These are phyloP conservation scores for Rhynchospora breviuscula DNA, from an alignment of 176 grass and related monocot genomes.

Conservation along the genomic window DNA sequence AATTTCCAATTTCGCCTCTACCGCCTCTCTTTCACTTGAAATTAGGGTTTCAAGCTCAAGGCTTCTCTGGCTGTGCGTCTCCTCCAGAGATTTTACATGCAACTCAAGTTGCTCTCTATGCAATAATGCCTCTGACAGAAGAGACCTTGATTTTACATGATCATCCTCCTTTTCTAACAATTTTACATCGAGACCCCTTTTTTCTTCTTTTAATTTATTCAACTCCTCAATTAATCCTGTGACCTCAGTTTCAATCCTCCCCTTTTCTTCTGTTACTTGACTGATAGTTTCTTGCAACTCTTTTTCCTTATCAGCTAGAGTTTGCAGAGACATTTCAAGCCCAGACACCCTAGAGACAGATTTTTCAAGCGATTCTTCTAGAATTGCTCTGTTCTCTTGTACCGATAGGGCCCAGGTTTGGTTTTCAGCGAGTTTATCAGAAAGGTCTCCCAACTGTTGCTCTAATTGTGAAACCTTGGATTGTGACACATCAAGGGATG, in stretches of 20 bases:
- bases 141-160: conserved; percentile 27
- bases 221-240: conserved; percentile 39
- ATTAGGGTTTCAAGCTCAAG: conserved; percentile 22
- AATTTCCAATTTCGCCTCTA: conserved; percentile 21
- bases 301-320: conserved; percentile 48
- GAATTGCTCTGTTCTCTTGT: conserved; percentile 50
- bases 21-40: conserved; percentile 10
- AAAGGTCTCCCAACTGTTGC: conserved; percentile 61
- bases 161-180: conserved; percentile 26
- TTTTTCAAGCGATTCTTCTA: conserved; percentile 64
- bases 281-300: conserved; percentile 49
- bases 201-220: conserved; percentile 46
- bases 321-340: conserved; percentile 56
- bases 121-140: conserved; percentile 22
- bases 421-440: conserved; percentile 55
- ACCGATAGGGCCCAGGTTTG: conserved; percentile 52
- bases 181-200: conserved; percentile 37
- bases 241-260: conserved; percentile 44
- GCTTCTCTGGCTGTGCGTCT: conserved; percentile 19
- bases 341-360: conserved; percentile 45
- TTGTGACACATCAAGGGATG: conserved; percentile 36
- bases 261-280: conserved; percentile 60
- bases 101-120: conserved; percentile 13
- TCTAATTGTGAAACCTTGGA: conserved; percentile 57
- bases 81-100: conserved; percentile 14